phyloP scores from a whole-genome alignment of 2,329 filamentous ascomycete species.

The Aspergillus japonicus region DNA sequence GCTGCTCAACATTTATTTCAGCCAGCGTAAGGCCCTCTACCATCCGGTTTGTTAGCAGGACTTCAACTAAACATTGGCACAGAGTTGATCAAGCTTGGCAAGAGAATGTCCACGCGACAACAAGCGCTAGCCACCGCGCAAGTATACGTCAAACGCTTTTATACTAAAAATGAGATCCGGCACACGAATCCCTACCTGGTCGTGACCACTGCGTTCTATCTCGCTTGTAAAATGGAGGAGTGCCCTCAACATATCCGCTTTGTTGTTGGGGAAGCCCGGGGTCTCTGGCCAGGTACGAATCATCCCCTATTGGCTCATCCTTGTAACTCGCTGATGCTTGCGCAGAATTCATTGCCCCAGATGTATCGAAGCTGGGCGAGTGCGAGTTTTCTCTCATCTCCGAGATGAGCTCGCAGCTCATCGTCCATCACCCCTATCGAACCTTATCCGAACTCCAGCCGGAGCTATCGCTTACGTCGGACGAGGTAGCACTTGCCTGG shows the following conservation, averaged over 20 bases:
- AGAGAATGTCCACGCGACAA: slow-evolving; percentile 80
- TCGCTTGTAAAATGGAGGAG: slow-evolving; percentile 98
- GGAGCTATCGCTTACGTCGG: slow-evolving; percentile 69
- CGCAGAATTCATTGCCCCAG: slow-evolving; percentile 67
- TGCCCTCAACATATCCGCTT: slow-evolving; percentile 93
- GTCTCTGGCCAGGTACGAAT: slow-evolving; percentile 70
- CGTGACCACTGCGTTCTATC: slow-evolving; percentile 87
- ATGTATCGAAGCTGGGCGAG: slow-evolving; percentile 83
- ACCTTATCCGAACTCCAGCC: slow-evolving; percentile 70
- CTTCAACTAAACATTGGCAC: slow-evolving; percentile 11
- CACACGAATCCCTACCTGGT: slow-evolving; percentile 92
- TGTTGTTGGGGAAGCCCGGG: slow-evolving; percentile 80
- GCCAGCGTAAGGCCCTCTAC: slow-evolving; percentile 64
- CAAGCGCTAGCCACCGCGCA: slow-evolving; percentile 93
- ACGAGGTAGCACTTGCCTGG: slow-evolving; percentile 75
- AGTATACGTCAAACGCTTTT: slow-evolving; percentile 92
- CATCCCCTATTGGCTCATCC: slow-evolving; percentile 1
- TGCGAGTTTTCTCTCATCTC: slow-evolving; percentile 92
- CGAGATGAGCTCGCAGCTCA: slow-evolving; percentile 85
- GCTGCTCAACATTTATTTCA: slow-evolving; percentile 87
- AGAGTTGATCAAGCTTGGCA: slow-evolving; percentile 81
- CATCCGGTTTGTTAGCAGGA: background rate
- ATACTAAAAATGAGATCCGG: slow-evolving; percentile 84
- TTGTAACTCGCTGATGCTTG: slow-evolving; percentile 17
- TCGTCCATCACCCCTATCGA: slow-evolving; percentile 87